phyloP scores from a whole-genome alignment of 768 basidiomycete genomes.

The Rhizopogon sp. region DNA sequence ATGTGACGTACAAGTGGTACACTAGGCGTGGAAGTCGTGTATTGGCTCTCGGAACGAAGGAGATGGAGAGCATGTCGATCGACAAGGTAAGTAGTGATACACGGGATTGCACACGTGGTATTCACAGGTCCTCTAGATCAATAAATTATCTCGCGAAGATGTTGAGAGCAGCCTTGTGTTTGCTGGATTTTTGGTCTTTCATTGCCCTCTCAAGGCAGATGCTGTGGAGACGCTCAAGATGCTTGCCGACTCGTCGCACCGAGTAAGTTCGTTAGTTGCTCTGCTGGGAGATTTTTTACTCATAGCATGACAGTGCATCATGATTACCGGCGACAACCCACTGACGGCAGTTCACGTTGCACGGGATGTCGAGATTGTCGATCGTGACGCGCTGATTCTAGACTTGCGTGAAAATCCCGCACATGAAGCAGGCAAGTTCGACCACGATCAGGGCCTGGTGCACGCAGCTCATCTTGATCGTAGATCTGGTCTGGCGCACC shows the following conservation, averaged over 20 bases:
- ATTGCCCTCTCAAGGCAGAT: constrained; percentile 93
- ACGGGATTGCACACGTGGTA: background rate
- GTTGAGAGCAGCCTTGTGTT: constrained; percentile 80
- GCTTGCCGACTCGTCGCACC: constrained; percentile 93
- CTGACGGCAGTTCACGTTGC: constrained; percentile 96
- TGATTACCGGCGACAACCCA: constrained; percentile 99
- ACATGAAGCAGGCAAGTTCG: constrained; percentile 57
- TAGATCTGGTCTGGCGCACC: constrained; percentile 88
- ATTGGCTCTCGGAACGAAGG: constrained; percentile 85
- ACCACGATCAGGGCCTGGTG: background rate
- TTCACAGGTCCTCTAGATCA: constrained; percentile 53
- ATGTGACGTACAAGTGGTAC: constrained; percentile 93
- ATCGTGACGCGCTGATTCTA: constrained; percentile 89
- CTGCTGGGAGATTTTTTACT: background rate
- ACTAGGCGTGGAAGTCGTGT: constrained; percentile 93
- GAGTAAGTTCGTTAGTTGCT: constrained; percentile 49
- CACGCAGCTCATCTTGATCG: background rate
- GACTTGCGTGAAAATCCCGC: constrained; percentile 81
- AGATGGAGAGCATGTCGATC: constrained; percentile 60
- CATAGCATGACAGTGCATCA: constrained; percentile 65
- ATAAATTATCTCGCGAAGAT: constrained; percentile 75
- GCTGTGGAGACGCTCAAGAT: constrained; percentile 89
- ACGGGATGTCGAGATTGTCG: constrained; percentile 93
- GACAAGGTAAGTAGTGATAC: constrained; percentile 53
- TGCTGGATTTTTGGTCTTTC: constrained; percentile 98